Conservation (phyloP, 2,329 filamentous ascomycete species). For the Hypoxylon sp. region DNA sequence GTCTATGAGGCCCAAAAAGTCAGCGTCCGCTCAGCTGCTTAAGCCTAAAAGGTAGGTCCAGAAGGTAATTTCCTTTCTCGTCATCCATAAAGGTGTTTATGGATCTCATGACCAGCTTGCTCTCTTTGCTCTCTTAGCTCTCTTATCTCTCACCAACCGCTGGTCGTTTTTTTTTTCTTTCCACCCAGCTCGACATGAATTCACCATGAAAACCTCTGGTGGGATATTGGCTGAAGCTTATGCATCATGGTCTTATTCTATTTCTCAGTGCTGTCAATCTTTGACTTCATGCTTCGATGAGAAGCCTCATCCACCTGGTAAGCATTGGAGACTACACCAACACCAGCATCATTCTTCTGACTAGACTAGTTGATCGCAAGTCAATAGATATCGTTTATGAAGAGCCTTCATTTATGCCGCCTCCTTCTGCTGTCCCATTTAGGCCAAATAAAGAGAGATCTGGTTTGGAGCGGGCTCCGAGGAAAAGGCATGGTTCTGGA, state of each 20-base stretch:
- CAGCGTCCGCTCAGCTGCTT: slow-evolving; percentile 53
- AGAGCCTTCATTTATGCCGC: slow-evolving; percentile 57
- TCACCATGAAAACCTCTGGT: slow-evolving; percentile 60
- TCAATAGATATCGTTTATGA: slow-evolving; percentile 57
- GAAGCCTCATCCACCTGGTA: slow-evolving; percentile 58
- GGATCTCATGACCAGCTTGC: slow-evolving; percentile 47
- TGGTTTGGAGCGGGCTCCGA: slow-evolving; percentile 55
- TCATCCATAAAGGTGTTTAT: slow-evolving; percentile 51
- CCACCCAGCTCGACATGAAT: slow-evolving; percentile 51
- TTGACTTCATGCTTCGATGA: slow-evolving; percentile 58
- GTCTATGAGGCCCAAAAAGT: slow-evolving; percentile 49
- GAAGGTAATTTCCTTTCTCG: slow-evolving; percentile 47
- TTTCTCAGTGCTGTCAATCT: slow-evolving; percentile 63
- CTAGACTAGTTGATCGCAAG: slow-evolving; percentile 52
- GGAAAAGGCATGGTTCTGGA: slow-evolving; percentile 58
- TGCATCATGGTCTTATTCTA: slow-evolving; percentile 63
- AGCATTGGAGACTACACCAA: slow-evolving; percentile 50
- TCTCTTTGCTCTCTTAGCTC: slow-evolving; percentile 41
- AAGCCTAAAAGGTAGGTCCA: slow-evolving; percentile 52
- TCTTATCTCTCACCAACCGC: slow-evolving; percentile 51
- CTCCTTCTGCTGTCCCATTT: slow-evolving; percentile 52
- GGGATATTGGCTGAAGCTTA: slow-evolving; percentile 60
- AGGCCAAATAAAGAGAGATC: slow-evolving; percentile 49
- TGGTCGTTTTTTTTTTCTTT: slow-evolving; percentile 51
- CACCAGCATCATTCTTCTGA: slow-evolving; percentile 36